Evolutionary conservation across 495 filamentous ascomycete species (phyloP), one percentile per base, ranked within the genome.

Genomic region (Chaetomium fimeti): DNA sequence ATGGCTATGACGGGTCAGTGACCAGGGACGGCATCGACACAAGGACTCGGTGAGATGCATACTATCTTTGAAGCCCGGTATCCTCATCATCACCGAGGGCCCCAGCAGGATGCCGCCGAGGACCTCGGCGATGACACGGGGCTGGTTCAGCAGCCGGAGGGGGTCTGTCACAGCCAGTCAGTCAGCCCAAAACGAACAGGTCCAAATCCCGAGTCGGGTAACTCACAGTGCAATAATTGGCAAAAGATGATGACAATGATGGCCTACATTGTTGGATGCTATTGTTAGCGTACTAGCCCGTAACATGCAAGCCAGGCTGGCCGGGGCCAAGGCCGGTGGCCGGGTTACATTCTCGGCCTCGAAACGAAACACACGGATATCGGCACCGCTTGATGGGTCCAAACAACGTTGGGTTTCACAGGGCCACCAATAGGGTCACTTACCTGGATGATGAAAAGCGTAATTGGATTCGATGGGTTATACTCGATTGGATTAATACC

Each of bases 361-460:
- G 20, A 18, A 38, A 51, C 25, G 53, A 48, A 61, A 56, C 53
- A 57, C 65, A 52, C 28, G 42, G 16, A 2, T 59, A 55, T 55
- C 52, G 57, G 61, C 40, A 58, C 55, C 55, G 55, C 27, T 58
- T 29, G 13, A 45, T 52, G 22, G 36, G 55, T 20, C 36, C 55
- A 27, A 24, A 13, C 55, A 15, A 40, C 13, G 59, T 18, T 28
- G 40, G 45, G 53, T 48, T 28, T 49, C 24, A 48, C 56, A 66
- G 15, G 24, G 52, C 7, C 15, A 32, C 18, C 27, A 54, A 6
- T 36, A 18, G 52, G 24, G 36, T 45, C 3, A 59, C 76, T 60
- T 81, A 88, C 92, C 87, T 98, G 93, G 57, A 98, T 92, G 69
- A 97, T 97, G 75, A 98, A 98, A 36, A 96, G 73, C 45, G 89